These are phyloP conservation scores for Corynespora cassiicola DNA, from an alignment of 2,329 filamentous ascomycete species.

Conservation along the genomic window DNA sequence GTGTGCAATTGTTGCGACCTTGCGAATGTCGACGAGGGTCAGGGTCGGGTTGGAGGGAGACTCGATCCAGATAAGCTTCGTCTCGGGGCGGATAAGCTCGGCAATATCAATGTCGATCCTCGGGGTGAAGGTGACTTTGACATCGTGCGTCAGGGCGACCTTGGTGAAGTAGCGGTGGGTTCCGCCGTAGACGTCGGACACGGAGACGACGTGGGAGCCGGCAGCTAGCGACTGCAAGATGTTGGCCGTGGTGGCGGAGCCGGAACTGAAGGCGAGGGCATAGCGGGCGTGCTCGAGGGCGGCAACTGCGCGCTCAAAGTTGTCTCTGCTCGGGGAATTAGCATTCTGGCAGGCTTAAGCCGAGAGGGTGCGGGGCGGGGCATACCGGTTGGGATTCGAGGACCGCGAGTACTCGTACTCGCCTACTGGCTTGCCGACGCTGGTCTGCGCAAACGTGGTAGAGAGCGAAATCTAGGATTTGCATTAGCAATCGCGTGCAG, in stretches of 20 bases:
- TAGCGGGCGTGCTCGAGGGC: conserved; percentile 91
- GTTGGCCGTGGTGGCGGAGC: conserved; percentile 89
- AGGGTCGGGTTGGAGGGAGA: conserved; percentile 94
- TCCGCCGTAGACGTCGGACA: conserved; percentile 97
- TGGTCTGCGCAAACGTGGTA: conserved; percentile 92
- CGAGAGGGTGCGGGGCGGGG: neutral
- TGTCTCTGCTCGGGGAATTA: conserved; percentile 64
- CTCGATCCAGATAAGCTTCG: conserved; percentile 97
- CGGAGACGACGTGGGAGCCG: conserved; percentile 92
- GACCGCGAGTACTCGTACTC: conserved; percentile 92
- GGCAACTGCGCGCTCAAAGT: conserved; percentile 91
- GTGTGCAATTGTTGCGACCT: conserved; percentile 83
- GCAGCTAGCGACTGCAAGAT: conserved; percentile 91
- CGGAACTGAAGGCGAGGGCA: conserved; percentile 92
- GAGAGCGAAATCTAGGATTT: conserved; percentile 79
- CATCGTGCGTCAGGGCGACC: conserved; percentile 91
- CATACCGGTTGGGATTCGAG: conserved; percentile 84
- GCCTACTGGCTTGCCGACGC: conserved; percentile 86
- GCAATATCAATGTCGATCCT: conserved; percentile 88
- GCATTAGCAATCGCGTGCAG: conserved; percentile 12
- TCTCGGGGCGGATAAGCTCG: conserved; percentile 84
- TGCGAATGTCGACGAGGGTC: conserved; percentile 88
- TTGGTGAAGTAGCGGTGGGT: conserved; percentile 99
- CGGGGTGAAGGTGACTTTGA: conserved; percentile 92
- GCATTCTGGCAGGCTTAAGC: no score